Evolutionary conservation across 768 basidiomycete species (phyloP).

Genomic region (Kwoniella europaea): DNA sequence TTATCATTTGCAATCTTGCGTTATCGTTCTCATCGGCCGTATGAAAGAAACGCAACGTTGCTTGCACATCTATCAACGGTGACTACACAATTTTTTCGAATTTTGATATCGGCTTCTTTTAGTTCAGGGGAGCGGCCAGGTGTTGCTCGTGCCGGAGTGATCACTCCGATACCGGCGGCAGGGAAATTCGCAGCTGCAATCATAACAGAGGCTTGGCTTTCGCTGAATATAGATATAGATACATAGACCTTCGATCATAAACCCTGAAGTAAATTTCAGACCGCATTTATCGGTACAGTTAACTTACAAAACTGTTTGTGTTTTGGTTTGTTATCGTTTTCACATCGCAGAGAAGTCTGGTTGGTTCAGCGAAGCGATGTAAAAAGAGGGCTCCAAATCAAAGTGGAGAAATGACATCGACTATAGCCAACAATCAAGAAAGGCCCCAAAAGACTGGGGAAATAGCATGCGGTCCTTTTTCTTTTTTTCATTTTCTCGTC

Average conservation of each 20-base stretch:
- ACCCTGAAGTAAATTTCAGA: too few relatives aligned
- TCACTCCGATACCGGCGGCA: neutral
- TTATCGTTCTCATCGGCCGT: neutral
- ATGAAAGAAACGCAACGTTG: neutral
- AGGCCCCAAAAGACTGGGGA: neutral
- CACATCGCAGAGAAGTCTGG: neutral
- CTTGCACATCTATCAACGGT: too few relatives aligned
- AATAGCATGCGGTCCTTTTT: neutral
- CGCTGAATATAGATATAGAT: neutral
- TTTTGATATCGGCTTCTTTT: neutral
- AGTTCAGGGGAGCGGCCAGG: neutral
- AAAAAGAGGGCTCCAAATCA: neutral
- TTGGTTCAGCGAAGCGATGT: slow-evolving; percentile 1
- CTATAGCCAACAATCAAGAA: neutral
- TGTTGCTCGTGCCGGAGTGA: neutral
- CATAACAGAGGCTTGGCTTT: neutral
- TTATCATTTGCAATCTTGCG: neutral
- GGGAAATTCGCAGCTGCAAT: neutral
- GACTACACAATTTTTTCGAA: neutral
- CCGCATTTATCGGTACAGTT: too few relatives aligned
- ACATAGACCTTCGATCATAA: too few relatives aligned
- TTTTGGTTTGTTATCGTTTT: neutral
- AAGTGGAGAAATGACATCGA: neutral
- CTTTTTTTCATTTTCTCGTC: neutral
- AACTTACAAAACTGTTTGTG: too few relatives aligned